Percentiles rank a stretch among this genome's conserved stretches.
Conservation (phyloP, 257 asterid genomes). For the Plantago major region DNA sequence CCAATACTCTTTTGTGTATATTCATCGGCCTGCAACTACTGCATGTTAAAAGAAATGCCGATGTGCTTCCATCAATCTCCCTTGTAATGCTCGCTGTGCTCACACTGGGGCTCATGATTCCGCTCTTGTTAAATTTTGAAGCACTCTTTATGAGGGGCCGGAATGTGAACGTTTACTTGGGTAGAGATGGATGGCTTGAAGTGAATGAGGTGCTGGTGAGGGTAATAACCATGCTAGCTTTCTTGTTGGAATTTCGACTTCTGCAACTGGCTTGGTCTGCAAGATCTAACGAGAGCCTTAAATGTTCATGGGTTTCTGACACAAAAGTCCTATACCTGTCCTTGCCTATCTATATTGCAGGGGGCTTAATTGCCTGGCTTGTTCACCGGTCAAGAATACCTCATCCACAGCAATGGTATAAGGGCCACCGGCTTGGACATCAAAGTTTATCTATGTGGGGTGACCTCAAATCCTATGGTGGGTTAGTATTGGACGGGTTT, state of each 20-base stretch:
- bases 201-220: slow-evolving; percentile 80
- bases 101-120: slow-evolving; percentile 71
- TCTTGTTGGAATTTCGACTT: slow-evolving; percentile 73
- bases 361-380: slow-evolving; percentile 68
- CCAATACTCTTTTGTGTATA: slow-evolving; percentile 67
- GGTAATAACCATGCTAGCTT: slow-evolving; percentile 83
- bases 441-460: slow-evolving; percentile 51
- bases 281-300: slow-evolving; percentile 42
- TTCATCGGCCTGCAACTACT: slow-evolving; percentile 68
- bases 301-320: slow-evolving; percentile 51
- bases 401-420: slow-evolving; percentile 21
- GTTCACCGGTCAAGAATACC: slow-evolving; percentile 44
- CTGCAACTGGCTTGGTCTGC: slow-evolving; percentile 81
- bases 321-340: slow-evolving; percentile 64
- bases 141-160: slow-evolving; percentile 53
- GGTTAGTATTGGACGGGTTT: slow-evolving; percentile 70
- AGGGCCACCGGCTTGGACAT: slow-evolving; percentile 11
- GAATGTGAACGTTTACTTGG: slow-evolving; percentile 52
- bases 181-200: slow-evolving; percentile 77
- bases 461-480: slow-evolving; percentile 61
- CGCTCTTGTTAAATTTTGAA: slow-evolving; percentile 77
- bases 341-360: slow-evolving; percentile 59
- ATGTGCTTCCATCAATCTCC: slow-evolving; percentile 59
- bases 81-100: slow-evolving; percentile 59
- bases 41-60: slow-evolving; percentile 53